Conservation (phyloP, 1,284 basidiomycete species). For the Pseudozyma hubeiensis region DNA sequence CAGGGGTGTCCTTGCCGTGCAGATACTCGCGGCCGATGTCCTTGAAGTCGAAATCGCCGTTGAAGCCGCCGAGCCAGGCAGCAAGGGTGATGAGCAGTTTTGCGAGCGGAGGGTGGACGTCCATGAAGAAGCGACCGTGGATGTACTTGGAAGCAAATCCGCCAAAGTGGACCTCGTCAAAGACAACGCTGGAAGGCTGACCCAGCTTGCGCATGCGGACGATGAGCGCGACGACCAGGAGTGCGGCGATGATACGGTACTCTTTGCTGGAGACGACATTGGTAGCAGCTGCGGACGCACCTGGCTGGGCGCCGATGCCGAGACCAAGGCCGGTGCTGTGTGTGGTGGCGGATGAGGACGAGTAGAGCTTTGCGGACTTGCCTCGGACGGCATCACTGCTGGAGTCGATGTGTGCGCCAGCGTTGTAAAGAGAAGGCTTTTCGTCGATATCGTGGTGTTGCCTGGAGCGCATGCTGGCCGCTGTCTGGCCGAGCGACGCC, state of each 20-base stretch:
- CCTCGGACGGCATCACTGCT: constrained; percentile 29
- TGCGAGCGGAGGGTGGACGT: constrained; percentile 96
- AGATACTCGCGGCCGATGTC: constrained; percentile 78
- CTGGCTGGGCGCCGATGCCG: constrained; percentile 46
- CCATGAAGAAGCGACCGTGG: constrained; percentile 89
- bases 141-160: constrained; percentile 83
- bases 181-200: constrained; percentile 66
- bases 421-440: constrained; percentile 40
- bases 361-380: constrained; percentile 37
- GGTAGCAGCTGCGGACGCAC: constrained; percentile 36
- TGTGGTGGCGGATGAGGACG: constrained; percentile 4
- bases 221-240: constrained; percentile 42
- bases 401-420: constrained; percentile 2
- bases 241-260: constrained; percentile 39
- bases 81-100: constrained; percentile 94
- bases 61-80: constrained; percentile 87
- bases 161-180: constrained; percentile 69
- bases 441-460: constrained; percentile 23
- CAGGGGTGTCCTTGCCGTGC: constrained; percentile 70
- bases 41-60: constrained; percentile 95
- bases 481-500: constrained; percentile 50
- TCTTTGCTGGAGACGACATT: constrained; percentile 27
- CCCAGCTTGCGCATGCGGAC: constrained; percentile 60
- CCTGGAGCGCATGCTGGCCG: constrained; percentile 46
- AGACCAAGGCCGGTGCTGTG: constrained; percentile 47